These are phyloP conservation scores for Mytilinidion resinicola DNA, from an alignment of 495 filamentous ascomycete genomes.

Conservation along the genomic window DNA sequence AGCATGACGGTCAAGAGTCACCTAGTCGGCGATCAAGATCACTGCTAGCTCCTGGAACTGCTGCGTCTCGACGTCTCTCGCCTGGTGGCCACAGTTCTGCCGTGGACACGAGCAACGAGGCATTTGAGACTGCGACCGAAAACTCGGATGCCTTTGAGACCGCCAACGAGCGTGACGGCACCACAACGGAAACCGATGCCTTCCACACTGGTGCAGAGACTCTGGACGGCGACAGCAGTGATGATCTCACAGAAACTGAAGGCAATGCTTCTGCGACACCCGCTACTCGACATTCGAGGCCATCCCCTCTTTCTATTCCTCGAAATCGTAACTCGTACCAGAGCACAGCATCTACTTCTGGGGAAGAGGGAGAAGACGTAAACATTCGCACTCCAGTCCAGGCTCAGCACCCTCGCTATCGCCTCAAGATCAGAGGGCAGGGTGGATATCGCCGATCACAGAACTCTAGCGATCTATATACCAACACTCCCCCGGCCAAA, in stretches of 20 bases:
- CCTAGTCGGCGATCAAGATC: conserved; percentile 38
- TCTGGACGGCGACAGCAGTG: conserved; percentile 72
- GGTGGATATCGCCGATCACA: conserved; percentile 34
- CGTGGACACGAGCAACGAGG: conserved; percentile 45
- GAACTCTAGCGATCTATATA: conserved; percentile 46
- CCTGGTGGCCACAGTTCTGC: conserved; percentile 38
- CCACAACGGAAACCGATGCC: conserved; percentile 76
- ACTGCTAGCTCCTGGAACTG: background rate
- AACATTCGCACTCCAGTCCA: conserved; percentile 58
- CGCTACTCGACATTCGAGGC: conserved; percentile 31
- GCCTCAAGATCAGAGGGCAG: conserved; percentile 57
- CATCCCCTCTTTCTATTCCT: conserved; percentile 40
- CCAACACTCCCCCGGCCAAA: conserved; percentile 29
- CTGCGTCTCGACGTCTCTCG: conserved; percentile 33
- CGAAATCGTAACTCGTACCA: conserved; percentile 62
- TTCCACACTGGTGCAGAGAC: conserved; percentile 87
- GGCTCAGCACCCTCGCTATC: conserved; percentile 58
- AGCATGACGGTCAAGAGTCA: conserved; percentile 52
- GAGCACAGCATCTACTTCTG: conserved; percentile 86
- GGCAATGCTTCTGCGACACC: conserved; percentile 31
- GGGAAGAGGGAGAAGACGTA: conserved; percentile 64
- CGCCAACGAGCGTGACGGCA: conserved; percentile 66
- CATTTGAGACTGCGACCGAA: conserved; percentile 82
- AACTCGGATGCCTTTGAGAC: conserved; percentile 82
- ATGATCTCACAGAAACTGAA: conserved; percentile 85